phyloP scores from a whole-genome alignment of 2,329 filamentous ascomycete genomes.

The Orbilia ellipsospora region DNA sequence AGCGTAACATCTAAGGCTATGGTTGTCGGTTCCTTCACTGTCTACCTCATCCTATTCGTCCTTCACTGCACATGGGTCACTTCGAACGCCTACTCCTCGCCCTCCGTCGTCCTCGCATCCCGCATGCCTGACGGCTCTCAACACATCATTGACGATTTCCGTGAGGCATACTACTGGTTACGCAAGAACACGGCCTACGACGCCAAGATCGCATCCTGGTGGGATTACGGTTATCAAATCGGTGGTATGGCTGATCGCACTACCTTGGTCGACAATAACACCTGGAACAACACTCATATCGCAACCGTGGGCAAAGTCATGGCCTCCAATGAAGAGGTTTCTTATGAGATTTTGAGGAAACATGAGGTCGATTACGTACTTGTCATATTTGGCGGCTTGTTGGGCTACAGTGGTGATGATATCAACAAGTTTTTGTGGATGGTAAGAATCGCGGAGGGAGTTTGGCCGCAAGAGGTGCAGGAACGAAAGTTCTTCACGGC shows the following conservation, averaged over 20 bases:
- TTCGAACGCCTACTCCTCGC: slow-evolving; percentile 97
- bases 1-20: slow-evolving; percentile 79
- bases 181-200: slow-evolving; percentile 95
- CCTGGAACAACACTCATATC: slow-evolving; percentile 99
- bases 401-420: slow-evolving; percentile 97
- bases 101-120: slow-evolving; percentile 94
- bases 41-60: slow-evolving; percentile 92
- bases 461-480: slow-evolving; percentile 99
- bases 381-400: slow-evolving; percentile 92
- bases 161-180: slow-evolving; percentile 99
- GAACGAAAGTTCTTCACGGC: slow-evolving; percentile 95
- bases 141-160: slow-evolving; percentile 99
- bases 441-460: slow-evolving; percentile 98
- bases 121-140: slow-evolving; percentile 92
- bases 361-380: slow-evolving; percentile 99
- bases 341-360: slow-evolving; percentile 97
- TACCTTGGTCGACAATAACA: slow-evolving; percentile 98
- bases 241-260: slow-evolving; percentile 98
- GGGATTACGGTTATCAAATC: slow-evolving; percentile 99
- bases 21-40: slow-evolving; percentile 76
- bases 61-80: slow-evolving; percentile 99
- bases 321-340: slow-evolving; percentile 96
- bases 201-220: slow-evolving; percentile 99
- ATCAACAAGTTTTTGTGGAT: slow-evolving; percentile 99
- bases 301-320: slow-evolving; percentile 99